These are phyloP conservation scores for Colletotrichum agaves DNA, from an alignment of 2,329 filamentous ascomycete genomes.

Conservation along the genomic window DNA sequence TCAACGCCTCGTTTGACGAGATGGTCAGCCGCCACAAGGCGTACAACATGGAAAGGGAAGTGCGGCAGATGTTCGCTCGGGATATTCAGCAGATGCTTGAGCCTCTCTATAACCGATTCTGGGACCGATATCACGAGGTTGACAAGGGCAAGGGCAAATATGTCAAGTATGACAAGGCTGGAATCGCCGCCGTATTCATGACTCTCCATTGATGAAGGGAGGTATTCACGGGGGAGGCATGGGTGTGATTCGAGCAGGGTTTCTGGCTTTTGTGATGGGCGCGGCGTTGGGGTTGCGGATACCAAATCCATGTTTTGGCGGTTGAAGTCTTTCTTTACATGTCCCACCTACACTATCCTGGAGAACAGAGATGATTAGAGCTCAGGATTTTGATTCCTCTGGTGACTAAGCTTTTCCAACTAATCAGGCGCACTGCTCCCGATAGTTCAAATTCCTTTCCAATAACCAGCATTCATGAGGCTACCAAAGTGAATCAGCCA, in stretches of 20 bases:
- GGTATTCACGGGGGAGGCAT: conserved; percentile 23
- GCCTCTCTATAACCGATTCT: conserved; percentile 93
- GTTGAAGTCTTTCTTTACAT: background rate
- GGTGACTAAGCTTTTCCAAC: too few relatives aligned
- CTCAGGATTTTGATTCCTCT: too few relatives aligned
- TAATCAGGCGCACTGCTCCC: too few relatives aligned
- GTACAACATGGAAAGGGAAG: conserved; percentile 91
- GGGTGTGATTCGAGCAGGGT: too few relatives aligned
- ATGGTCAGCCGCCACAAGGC: conserved; percentile 84
- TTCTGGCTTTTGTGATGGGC: conserved; percentile 1
- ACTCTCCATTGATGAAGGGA: conserved; percentile 55
- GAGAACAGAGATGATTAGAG: background rate
- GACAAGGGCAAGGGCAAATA: conserved; percentile 99
- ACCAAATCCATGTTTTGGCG: conserved; percentile 8
- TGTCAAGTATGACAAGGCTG: conserved; percentile 93
- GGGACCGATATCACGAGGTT: conserved; percentile 96
- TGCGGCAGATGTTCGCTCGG: conserved; percentile 80
- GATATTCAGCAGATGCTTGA: conserved; percentile 94
- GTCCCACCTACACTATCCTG: background rate
- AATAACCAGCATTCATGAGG: too few relatives aligned
- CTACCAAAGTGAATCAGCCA: too few relatives aligned
- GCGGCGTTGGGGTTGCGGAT: conserved; percentile 22
- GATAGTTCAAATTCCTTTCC: too few relatives aligned
- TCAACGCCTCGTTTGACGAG: conserved; percentile 92
- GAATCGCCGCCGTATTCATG: conserved; percentile 74